Base-by-base conservation (phyloP, 371 early-diverging fungal genomes). In the Mortierella sp. region DNA sequence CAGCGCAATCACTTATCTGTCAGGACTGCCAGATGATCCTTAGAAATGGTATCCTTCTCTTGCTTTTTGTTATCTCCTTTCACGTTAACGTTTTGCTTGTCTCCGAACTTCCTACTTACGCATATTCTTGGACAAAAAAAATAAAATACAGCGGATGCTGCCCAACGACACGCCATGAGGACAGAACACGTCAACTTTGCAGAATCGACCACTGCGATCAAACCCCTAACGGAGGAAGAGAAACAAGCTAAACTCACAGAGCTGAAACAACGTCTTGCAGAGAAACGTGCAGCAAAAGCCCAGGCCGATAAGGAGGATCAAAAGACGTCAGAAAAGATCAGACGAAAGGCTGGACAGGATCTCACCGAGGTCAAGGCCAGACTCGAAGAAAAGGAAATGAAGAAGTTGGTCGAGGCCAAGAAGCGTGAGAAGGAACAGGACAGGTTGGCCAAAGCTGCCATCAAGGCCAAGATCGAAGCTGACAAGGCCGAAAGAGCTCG, bases 211-310 rank as follows among this genome's bases (percentile, higher is more conserved):
- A 84, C 90, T 26, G 89, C 82, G 0, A 92, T 96, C 65, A 89
- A 93, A 70, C 95, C 95, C 8, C 80, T 97, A 37, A 92, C 94
- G 50, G 94, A 90, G 54, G 95, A 93, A 59, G 96, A 96, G 64
- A 95, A 95, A 78, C 75, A 82, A 46, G 81, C 79, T 11, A 96
- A 94, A 72, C 76, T 96, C 3, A 84, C 80, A 1, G 95, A 95
- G 44, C 70, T 97, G 43, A 90, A 94, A 72, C 83, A 82, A 6
- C 81, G 89, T 44, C 72, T 96, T 56, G 89, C 89, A 0, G 85
- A 83, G 24, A 92, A 93, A 81, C 87, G 92, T 23, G 87, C 88
- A 37, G 58, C 81, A 56, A 88, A 91, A 63, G 86, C 86, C 11
- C 62, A 68, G 24, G 79, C 76, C 23, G 95, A 94, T 52, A 83